Base-by-base conservation (phyloP, 805 yeast genomes). In the Ogataea ramenticola region DNA sequence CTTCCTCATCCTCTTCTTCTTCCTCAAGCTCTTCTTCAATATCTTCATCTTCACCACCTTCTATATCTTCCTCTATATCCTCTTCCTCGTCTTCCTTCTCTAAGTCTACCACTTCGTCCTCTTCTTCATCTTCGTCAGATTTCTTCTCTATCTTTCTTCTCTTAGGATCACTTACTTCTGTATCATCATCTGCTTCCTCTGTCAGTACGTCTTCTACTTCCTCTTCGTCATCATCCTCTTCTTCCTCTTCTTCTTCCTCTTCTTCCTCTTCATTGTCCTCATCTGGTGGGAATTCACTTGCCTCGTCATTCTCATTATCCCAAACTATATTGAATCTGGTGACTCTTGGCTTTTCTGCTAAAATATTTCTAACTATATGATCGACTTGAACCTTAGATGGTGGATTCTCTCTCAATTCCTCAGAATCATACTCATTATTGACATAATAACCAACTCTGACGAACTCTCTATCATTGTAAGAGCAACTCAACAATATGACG, bases 371-470 rank as follows among this genome's bases (percentile, higher is more conserved):
- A 26, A 87, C 95, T 35, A 93, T 96, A 57, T 86, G 93, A 46
- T 88, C 96, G 4, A 91, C 89, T 57, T 87, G 96, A 1, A 91
- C 96, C 58, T 89, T 87, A 2, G 82, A 77, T 2, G 98, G 98
- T 1, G 97, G 97, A 51, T 86, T 87, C 58, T 89, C 96, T 45
- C 96, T 75, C 55, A 93, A 66, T 55, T 93, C 98, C 59, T 91
- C 98, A 15, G 82, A 72, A 58, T 91, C 97, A 57, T 93, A 93
- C 58, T 93, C 99, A 65, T 93, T 93, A 66, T 93, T 93, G 46
- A 93, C 99, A 58, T 93, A 93, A 67, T 93, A 93, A 0, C 99
- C 99, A 5, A 93, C 99, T 47, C 98, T 72, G 2, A 93, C 99
- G 68, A 93, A 93, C 62, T 93, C 98, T 50, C 91, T 74, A 44